Base-by-base conservation (phyloP, 2,329 filamentous ascomycete species). In the Fusarium luffae region DNA sequence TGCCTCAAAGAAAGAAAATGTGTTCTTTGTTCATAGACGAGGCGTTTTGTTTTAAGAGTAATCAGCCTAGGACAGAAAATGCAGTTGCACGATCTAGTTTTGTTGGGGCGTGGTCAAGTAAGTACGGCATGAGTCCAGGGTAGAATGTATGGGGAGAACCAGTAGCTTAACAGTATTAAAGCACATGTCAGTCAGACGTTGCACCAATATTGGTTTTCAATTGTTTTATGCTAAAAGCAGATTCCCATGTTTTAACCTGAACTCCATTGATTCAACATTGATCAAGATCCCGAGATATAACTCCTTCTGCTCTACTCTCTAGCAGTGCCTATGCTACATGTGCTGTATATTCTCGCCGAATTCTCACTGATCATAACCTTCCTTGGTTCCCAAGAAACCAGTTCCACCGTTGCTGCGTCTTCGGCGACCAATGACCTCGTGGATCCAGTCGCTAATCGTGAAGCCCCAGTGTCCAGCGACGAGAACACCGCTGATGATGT, bases 401-500 rank as follows among this genome's bases (percentile, higher is more conserved):
- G 85, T 80, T 37, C 82, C 83, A 16, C 79, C 81, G 42, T 77
- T 79, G 61, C 78, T 81, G 50, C 84, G 79, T 70, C 83, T 79
- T 67, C 85, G 81, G 70, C 80, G 80, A 3, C 88, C 86, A 59
- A 85, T 70, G 6, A 89, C 84, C 70, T 88, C 86, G 43, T 80
- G 81, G 3, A 85, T 82, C 92, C 93, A 97, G 69, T 95, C 92
- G 50, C 84, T 90, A 69, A 99, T 84, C 70, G 94, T 93, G 79
- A 93, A 98, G 52, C 92, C 87, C 96, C 96, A 99, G 69, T 97
- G 93, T 4, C 94, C 94, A 1, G 95, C 93, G 7, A 99, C 96
- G 70, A 99, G 83, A 21, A 98, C 93, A 16, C 96, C 96, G 64
- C 90, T 93, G 13, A 98, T 85, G 19, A 98, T 92, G 80, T 99